Evolutionary conservation across 164 flowering plant species (phyloP).

Genomic region (Houttuynia cordata): DNA sequence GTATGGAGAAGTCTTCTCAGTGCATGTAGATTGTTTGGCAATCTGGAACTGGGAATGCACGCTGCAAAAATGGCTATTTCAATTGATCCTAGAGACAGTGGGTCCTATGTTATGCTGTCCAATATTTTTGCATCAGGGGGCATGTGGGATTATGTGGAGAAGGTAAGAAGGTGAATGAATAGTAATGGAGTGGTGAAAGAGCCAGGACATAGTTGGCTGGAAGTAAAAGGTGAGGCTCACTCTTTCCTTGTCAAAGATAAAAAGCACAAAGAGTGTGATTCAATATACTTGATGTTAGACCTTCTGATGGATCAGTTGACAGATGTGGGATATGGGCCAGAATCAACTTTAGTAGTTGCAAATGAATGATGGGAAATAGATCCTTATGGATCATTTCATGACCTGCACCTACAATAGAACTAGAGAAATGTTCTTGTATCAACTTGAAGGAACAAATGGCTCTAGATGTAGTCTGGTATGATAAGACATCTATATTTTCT

Average conservation of each 20-base stretch:
- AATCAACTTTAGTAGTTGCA: constrained; percentile 10
- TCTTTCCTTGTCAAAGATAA: constrained; percentile 30
- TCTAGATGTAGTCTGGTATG: too few relatives aligned
- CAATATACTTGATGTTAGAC: constrained; percentile 24
- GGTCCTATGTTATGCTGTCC: constrained; percentile 39
- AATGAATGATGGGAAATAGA: constrained; percentile 13
- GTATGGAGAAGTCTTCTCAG: constrained; percentile 62
- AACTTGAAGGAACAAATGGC: not conserved
- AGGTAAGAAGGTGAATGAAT: constrained; percentile 44
- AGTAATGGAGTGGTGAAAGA: constrained; percentile 37
- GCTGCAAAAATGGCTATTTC: constrained; percentile 53
- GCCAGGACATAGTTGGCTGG: constrained; percentile 55
- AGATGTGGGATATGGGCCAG: constrained; percentile 26
- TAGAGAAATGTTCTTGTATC: not conserved
- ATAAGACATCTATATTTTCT: too few relatives aligned
- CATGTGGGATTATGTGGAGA: constrained; percentile 46
- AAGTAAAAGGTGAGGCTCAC: constrained; percentile 24
- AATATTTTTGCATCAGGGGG: constrained; percentile 48
- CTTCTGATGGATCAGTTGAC: constrained; percentile 30
- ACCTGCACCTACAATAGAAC: too few relatives aligned
- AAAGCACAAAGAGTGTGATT: constrained; percentile 17
- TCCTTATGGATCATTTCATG: not conserved
- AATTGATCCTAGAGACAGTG: constrained; percentile 44
- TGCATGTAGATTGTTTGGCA: constrained; percentile 29
- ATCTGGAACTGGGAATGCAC: constrained; percentile 31